A percentile compares a stretch with the other conserved stretches of the same genome.
Conservation (phyloP, 208 protist species). For the Wallacemonas collosoma region DNA sequence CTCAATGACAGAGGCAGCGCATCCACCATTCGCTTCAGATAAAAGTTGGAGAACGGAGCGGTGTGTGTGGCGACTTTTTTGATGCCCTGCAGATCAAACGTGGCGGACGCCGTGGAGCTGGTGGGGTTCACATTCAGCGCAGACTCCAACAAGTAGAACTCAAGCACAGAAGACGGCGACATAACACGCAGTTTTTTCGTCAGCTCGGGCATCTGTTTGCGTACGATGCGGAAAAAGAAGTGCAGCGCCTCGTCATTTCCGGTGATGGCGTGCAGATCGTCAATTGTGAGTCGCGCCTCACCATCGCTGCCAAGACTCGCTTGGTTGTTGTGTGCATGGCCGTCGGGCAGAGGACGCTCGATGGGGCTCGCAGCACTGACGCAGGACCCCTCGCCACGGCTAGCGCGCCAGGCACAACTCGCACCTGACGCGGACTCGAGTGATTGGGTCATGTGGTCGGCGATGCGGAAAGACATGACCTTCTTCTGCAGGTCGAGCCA, state of each 20-base stretch:
- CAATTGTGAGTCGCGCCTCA: slow-evolving; percentile 26
- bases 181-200: slow-evolving; percentile 39
- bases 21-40: slow-evolving; percentile 28
- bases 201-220: slow-evolving; percentile 26
- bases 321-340: no score
- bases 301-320: not conserved
- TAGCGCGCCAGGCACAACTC: no score
- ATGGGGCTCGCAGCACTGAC: no score
- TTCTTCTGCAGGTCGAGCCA: slow-evolving; percentile 5
- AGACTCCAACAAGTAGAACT: slow-evolving; percentile 21
- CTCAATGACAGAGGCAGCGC: slow-evolving; percentile 38
- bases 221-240: slow-evolving; percentile 26
- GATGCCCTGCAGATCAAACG: slow-evolving; percentile 19
- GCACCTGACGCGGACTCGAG: no score
- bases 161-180: slow-evolving; percentile 26
- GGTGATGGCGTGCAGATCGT: slow-evolving; percentile 34
- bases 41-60: slow-evolving; percentile 21
- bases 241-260: slow-evolving; percentile 42
- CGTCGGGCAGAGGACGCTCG: no score
- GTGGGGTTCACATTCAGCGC: slow-evolving; percentile 19
- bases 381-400: no score
- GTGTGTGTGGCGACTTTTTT: slow-evolving; percentile 26
- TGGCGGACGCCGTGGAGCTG: not conserved
- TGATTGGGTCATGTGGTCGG: slow-evolving; percentile 7
- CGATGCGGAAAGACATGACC: slow-evolving; percentile 6